phyloP scores from a whole-genome alignment of 257 asterid species.

The Solanum pennellii region DNA sequence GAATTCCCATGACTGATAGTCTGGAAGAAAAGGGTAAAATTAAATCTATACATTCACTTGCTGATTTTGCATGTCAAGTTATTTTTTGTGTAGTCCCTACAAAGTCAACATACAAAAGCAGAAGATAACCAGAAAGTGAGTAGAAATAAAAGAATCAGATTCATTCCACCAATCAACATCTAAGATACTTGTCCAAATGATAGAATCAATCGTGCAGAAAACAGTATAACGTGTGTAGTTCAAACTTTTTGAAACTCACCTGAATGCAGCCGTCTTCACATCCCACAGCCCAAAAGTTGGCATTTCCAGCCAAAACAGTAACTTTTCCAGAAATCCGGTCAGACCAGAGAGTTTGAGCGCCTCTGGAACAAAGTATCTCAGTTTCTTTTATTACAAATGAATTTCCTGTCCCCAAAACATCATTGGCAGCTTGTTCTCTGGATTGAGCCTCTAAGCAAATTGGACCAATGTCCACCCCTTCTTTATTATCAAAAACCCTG shows the following conservation, averaged over 20 bases:
- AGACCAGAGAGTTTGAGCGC: conserved; percentile 69
- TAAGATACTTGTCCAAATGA: neutral
- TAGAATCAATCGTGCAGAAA: neutral
- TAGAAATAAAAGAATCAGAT: neutral
- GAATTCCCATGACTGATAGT: neutral
- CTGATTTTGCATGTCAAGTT: neutral
- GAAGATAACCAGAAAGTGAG: neutral
- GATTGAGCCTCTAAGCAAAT: conserved; percentile 86
- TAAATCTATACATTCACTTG: neutral
- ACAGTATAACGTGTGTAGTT: neutral
- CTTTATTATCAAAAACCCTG: conserved; percentile 59
- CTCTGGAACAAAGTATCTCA: conserved; percentile 57
- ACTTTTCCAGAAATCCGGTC: conserved; percentile 84
- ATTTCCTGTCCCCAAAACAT: conserved; percentile 53
- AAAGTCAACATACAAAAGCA: neutral
- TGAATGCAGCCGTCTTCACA: conserved; percentile 96
- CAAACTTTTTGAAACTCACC: conserved; percentile 31
- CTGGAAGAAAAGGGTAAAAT: neutral
- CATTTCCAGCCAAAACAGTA: conserved; percentile 90
- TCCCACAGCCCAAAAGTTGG: conserved; percentile 96
- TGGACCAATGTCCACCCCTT: conserved; percentile 52
- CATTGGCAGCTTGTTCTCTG: conserved; percentile 69
- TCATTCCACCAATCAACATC: neutral
- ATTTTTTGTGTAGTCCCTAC: neutral
- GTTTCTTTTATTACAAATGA: conserved; percentile 61